A percentile compares a stretch with the other conserved stretches of the same genome.
phyloP scores from a whole-genome alignment of 345 rosid genomes.

The Streptanthus diversifolius region DNA sequence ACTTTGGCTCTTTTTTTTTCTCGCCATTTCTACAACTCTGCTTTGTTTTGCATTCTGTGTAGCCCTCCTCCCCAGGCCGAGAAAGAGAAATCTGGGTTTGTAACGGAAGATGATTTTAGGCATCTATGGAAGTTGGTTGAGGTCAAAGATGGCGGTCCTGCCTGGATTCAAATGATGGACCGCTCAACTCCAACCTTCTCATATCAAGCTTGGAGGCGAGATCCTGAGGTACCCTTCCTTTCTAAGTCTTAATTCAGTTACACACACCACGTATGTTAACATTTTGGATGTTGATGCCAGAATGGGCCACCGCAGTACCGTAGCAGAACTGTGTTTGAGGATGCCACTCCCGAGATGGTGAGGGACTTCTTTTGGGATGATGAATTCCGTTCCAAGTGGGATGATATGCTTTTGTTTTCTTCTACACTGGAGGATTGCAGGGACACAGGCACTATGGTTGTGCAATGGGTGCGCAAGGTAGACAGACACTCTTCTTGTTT shows the following conservation, averaged over 20 bases:
- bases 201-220: conserved; percentile 93
- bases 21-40: not conserved
- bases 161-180: conserved; percentile 98
- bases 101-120: conserved; percentile 62
- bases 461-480: conserved; percentile 95
- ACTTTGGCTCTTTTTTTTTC: not conserved
- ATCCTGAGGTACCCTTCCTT: conserved; percentile 54
- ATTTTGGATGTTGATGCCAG: conserved; percentile 33
- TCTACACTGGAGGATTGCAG: conserved; percentile 64
- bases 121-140: conserved; percentile 69
- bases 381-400: conserved; percentile 78
- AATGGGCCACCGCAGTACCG: conserved; percentile 91
- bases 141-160: conserved; percentile 87
- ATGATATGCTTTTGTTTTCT: conserved; percentile 71
- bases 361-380: conserved; percentile 99
- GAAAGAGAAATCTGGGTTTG: conserved; percentile 40
- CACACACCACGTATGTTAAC: not conserved
- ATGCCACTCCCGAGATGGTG: conserved; percentile 79
- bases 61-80: conserved; percentile 32
- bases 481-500: not conserved
- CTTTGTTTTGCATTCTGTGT: not conserved
- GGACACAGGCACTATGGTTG: conserved; percentile 73
- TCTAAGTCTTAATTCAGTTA: not conserved
- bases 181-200: conserved; percentile 63
- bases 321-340: conserved; percentile 78